Base-by-base conservation (phyloP, 345 rosid species). In the Syzygium grande region DNA sequence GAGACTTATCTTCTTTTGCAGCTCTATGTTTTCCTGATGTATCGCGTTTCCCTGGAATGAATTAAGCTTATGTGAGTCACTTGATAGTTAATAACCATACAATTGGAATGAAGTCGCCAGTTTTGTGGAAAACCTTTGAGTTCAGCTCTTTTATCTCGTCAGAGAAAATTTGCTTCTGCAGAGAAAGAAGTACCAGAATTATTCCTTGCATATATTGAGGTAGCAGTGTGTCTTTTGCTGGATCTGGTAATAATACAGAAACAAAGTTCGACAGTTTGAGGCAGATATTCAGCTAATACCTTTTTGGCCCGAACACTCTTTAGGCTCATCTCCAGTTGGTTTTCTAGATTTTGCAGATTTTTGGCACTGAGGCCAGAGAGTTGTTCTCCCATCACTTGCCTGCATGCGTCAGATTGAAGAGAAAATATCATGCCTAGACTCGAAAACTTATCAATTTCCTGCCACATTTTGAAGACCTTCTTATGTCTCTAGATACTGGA, bases 341-440 rank as follows among this genome's bases (percentile, higher is more conserved):
- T 94, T 87, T 95, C 96, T 90, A 94, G 91, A 88, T 92, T 91
- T 89, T 91, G 94, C 86, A 95, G 88, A 86, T 94, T 93, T 85
- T 93, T 86, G 46, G 89, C 86, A 63, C 86, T 87, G 89, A 95
- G 90, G 49, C 95, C 93, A 16, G 97, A 92, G 88, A 95, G 97
- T 88, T 93, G 94, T 90, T 94, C 94, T 9, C 98, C 98, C 96
- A 93, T 94, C 95, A 95, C 92, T 92, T 94, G 92, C 93, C 98
- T 95, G 94, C 10, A 9, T 46, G 3, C 4, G 9, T 49, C 51
- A 56, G 59, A 52, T 34, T 41, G 52, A 21, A 73, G 49, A 73
- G 27, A 34, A 73, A 41, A 73, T 9, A 73, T 73, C 49, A 73
- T 73, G 49, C 79, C 19, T 38, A 68, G 12, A 68, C 79, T 34